Conservation (phyloP, 1,284 basidiomycete genomes). For the Trichosporon sp. region DNA sequence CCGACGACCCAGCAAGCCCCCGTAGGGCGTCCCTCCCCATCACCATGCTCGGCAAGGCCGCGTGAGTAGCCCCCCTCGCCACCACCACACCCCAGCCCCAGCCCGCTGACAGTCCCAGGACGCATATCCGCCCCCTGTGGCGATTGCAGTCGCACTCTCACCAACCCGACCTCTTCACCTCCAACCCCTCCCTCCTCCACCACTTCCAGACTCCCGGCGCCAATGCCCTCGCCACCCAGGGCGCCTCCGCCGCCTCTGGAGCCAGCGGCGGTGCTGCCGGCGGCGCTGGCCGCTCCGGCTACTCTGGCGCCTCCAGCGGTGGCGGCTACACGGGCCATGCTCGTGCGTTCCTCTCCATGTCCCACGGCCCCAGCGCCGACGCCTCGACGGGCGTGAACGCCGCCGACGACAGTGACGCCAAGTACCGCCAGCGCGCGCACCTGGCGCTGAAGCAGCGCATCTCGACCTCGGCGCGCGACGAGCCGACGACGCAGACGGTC, state of each 20-base stretch:
- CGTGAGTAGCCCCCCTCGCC: slow-evolving; percentile 29
- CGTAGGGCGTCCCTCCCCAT: not conserved
- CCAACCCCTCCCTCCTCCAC: slow-evolving; percentile 48
- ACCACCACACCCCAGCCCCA: not conserved
- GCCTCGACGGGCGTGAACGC: slow-evolving; percentile 24
- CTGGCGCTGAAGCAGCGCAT: slow-evolving; percentile 20
- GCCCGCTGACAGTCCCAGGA: slow-evolving; percentile 24
- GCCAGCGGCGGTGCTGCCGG: slow-evolving; percentile 21
- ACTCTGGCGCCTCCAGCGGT: slow-evolving; percentile 28
- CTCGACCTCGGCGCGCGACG: slow-evolving; percentile 9
- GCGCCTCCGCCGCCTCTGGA: slow-evolving; percentile 22
- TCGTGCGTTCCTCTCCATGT: slow-evolving; percentile 40
- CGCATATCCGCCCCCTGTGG: slow-evolving; percentile 46
- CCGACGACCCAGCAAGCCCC: slow-evolving; percentile 7
- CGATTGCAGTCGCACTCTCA: slow-evolving; percentile 31
- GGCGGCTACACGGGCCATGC: slow-evolving; percentile 47
- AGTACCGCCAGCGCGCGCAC: slow-evolving; percentile 14
- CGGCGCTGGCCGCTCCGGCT: slow-evolving; percentile 39
- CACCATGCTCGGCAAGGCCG: slow-evolving; percentile 45
- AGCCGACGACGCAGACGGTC: slow-evolving; percentile 14
- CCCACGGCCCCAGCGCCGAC: slow-evolving; percentile 31
- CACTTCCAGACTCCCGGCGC: slow-evolving; percentile 37
- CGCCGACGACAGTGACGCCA: slow-evolving; percentile 21
- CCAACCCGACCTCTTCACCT: slow-evolving; percentile 47
- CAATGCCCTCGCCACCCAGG: slow-evolving; percentile 27